Evolutionary conservation across 208 protist genomes (phyloP).

Genomic region (Tritrichomonas musculus): DNA sequence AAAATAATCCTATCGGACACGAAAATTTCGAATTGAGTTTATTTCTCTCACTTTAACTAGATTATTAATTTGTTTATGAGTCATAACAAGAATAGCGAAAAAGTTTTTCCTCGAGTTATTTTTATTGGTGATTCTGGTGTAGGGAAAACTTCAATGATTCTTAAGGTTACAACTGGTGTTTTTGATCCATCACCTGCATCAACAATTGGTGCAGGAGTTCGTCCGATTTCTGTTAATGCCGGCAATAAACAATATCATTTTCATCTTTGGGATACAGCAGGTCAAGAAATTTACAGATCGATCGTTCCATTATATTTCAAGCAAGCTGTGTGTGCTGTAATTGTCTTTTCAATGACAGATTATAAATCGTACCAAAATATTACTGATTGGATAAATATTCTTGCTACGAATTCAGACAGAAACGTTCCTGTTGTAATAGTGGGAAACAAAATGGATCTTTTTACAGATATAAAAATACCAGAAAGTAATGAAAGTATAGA

Average conservation of each 20-base stretch:
- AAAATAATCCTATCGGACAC: too few relatives aligned
- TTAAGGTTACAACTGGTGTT: not conserved
- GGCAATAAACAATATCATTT: not conserved
- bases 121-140: slow-evolving; percentile 6
- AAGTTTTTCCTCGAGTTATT: not conserved
- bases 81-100: too few relatives aligned
- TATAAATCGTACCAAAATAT: not conserved
- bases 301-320: not conserved
- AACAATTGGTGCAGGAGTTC: not conserved
- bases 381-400: not conserved
- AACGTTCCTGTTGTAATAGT: not conserved
- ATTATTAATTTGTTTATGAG: too few relatives aligned
- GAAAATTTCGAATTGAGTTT: too few relatives aligned
- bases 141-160: not conserved
- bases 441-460: not conserved
- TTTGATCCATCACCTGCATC: not conserved
- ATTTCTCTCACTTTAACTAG: too few relatives aligned
- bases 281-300: not conserved
- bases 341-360: not conserved
- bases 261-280: slow-evolving; percentile 26
- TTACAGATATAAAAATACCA: too few relatives aligned
- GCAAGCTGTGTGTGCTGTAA: not conserved
- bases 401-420: not conserved
- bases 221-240: not conserved
- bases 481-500: too few relatives aligned